phyloP scores from a whole-genome alignment of 164 flowering plant genomes.

The Vitis cinerea region DNA sequence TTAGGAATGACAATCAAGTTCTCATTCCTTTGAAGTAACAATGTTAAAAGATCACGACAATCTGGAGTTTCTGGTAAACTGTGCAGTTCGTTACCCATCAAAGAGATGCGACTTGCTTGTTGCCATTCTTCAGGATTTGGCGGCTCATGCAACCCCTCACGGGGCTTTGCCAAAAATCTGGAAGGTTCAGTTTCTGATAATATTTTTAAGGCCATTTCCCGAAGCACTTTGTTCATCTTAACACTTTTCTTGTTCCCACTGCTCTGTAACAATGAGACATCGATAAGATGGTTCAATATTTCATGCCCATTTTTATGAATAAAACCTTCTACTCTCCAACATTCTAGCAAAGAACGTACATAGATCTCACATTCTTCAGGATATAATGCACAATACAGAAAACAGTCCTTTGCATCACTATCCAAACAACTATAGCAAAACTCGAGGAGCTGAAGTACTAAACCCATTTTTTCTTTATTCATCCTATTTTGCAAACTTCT shows the following conservation, averaged over 20 bases:
- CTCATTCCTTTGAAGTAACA: constrained; percentile 20
- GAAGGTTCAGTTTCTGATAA: neutral
- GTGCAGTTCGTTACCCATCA: constrained; percentile 11
- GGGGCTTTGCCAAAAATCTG: too few relatives aligned
- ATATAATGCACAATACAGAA: constrained; percentile 11
- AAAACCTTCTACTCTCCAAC: constrained; percentile 24
- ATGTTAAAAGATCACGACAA: constrained; percentile 14
- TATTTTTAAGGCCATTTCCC: too few relatives aligned
- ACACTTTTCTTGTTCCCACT: too few relatives aligned
- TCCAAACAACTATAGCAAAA: too few relatives aligned
- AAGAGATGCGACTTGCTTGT: constrained; percentile 11
- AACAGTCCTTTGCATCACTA: too few relatives aligned
- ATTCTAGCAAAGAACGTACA: constrained; percentile 13
- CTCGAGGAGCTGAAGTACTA: too few relatives aligned
- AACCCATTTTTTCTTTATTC: too few relatives aligned
- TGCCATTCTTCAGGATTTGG: constrained; percentile 18
- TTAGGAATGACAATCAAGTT: neutral
- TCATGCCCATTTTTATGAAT: constrained; percentile 10
- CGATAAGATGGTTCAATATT: constrained; percentile 10
- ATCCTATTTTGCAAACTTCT: neutral
- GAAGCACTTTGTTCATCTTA: too few relatives aligned
- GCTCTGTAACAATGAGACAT: constrained; percentile 18
- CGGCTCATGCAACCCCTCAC: neutral
- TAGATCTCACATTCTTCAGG: constrained; percentile 21
- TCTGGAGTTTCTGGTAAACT: constrained; percentile 18